phyloP scores from a whole-genome alignment of 768 basidiomycete species.

The Candolleomyces efflorescens region DNA sequence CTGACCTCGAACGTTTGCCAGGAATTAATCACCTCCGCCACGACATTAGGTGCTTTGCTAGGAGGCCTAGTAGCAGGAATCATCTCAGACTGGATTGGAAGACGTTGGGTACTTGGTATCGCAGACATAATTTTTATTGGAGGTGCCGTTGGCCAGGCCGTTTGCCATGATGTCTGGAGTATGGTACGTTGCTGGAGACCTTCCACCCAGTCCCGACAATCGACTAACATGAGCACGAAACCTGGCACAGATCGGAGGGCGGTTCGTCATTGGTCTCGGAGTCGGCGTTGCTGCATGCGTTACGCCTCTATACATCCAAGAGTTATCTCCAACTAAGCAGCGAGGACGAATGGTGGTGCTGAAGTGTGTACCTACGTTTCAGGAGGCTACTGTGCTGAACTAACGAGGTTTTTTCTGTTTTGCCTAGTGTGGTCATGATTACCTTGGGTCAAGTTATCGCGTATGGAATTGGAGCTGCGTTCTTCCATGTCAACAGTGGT shows the following conservation, averaged over 20 bases:
- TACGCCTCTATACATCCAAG: slow-evolving; percentile 81
- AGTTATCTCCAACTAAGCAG: slow-evolving; percentile 70
- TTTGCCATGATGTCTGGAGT: slow-evolving; percentile 62
- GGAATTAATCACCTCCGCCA: slow-evolving; percentile 80
- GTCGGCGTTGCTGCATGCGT: slow-evolving; percentile 76
- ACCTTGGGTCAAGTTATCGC: slow-evolving; percentile 79
- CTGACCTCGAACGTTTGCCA: slow-evolving; percentile 16
- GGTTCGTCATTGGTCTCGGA: slow-evolving; percentile 71
- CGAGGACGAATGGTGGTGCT: slow-evolving; percentile 77
- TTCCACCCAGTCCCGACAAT: not conserved
- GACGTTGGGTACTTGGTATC: slow-evolving; percentile 57
- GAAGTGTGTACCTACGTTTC: slow-evolving; percentile 34
- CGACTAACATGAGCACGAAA: not conserved
- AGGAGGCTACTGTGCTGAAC: not conserved
- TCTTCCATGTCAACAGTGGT: slow-evolving; percentile 52
- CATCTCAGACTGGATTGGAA: slow-evolving; percentile 67
- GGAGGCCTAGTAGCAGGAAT: slow-evolving; percentile 71
- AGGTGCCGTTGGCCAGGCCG: slow-evolving; percentile 69
- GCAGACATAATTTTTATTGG: slow-evolving; percentile 73
- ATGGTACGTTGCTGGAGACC: slow-evolving; percentile 44
- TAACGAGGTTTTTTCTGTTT: not conserved
- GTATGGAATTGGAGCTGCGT: slow-evolving; percentile 69
- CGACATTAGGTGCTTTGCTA: slow-evolving; percentile 72
- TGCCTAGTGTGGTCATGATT: slow-evolving; percentile 61
- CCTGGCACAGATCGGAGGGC: slow-evolving; percentile 54